Percentiles rank a stretch among this genome's conserved stretches.
These are phyloP conservation scores for Hawksworthiomyces lignivorus DNA, from an alignment of 2,329 filamentous ascomycete species.

Conservation along the genomic window DNA sequence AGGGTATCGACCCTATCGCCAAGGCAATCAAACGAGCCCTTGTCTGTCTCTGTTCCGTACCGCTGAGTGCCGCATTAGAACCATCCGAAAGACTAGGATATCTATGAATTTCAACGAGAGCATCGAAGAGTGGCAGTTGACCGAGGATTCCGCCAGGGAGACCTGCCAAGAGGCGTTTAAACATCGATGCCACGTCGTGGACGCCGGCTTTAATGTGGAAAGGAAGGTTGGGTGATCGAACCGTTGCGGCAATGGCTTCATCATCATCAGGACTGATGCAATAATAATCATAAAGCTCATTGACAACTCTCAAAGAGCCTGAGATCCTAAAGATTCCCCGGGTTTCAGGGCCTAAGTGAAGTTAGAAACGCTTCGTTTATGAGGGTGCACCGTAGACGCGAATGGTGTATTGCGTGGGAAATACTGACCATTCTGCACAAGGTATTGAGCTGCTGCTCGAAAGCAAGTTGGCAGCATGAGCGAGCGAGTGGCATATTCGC, in stretches of 20 bases:
- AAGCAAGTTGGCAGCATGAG: slow-evolving; percentile 58
- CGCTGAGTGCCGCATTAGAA: slow-evolving; percentile 25
- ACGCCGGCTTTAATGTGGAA: slow-evolving; percentile 50
- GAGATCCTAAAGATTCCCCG: slow-evolving; percentile 57
- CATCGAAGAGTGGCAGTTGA: slow-evolving; percentile 53
- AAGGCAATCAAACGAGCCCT: slow-evolving; percentile 59
- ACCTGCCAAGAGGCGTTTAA: slow-evolving; percentile 57
- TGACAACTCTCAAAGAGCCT: slow-evolving; percentile 49
- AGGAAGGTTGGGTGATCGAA: slow-evolving; percentile 52
- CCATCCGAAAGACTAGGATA: slow-evolving; percentile 22
- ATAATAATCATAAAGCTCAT: slow-evolving; percentile 57
- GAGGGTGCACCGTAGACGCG: too few relatives aligned
- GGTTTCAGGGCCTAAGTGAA: slow-evolving; percentile 29
- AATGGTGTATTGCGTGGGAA: too few relatives aligned
- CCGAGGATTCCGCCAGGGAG: slow-evolving; percentile 61
- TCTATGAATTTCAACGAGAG: slow-evolving; percentile 52
- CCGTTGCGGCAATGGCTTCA: slow-evolving; percentile 45
- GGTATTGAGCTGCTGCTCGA: slow-evolving; percentile 56
- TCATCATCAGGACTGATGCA: slow-evolving; percentile 41
- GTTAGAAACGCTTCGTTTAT: too few relatives aligned
- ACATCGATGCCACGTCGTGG: slow-evolving; percentile 60
- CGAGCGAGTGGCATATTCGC: slow-evolving; percentile 48
- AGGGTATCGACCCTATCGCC: slow-evolving; percentile 51
- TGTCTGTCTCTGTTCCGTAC: slow-evolving; percentile 47
- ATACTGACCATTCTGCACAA: slow-evolving; percentile 50